Evolutionary conservation across 495 filamentous ascomycete species (phyloP), one percentile per base, ranked within the genome.

Genomic region (Sporormia fimetaria): DNA sequence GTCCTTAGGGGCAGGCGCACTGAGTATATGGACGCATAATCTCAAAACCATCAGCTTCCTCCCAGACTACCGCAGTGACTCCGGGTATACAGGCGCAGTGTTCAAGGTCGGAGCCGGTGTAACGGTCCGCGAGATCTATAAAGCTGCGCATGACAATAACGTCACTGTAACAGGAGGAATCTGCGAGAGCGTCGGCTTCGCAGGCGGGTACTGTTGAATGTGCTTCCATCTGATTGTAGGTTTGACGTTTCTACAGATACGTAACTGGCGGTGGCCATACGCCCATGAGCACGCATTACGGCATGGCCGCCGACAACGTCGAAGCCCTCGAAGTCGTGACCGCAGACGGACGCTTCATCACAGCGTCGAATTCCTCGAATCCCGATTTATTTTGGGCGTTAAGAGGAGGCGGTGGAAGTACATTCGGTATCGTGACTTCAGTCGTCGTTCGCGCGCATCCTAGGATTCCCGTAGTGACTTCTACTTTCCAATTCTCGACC

Each of bases 21-120:
- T 40, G 9, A 42, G 43, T 12, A 40, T 47, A 21, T 47, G 43
- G 43, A 47, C 43, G 14, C 37, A 42, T 38, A 41, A 47, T 29
- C 17, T 42, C 2, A 41, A 42, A 21, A 12, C 2, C 6, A 42
- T 47, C 23, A 21, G 33, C n/a, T 47, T 47, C 12, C 4, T 40
- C 24, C 10, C 11, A 20, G 12, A 40, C 14, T 40, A 40, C 18
- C 14, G 32, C 14, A 21, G 22, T 9, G 37, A 40, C 14, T 34
- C 32, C 11, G 28, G 37, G 12, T 40, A 40, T 32, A 16, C 4
- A 18, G 37, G 37, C 12, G 9, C 23, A 14, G 37, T 18, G 6
- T 15, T 32, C 6, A 40, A 40, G 8, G 24, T 40, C 16, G 37
- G 37, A 10, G 37, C 37, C 12, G 37, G 37, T 9, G 37, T 32